Conservation (phyloP, 257 asterid species). For the Solanum piurae region DNA sequence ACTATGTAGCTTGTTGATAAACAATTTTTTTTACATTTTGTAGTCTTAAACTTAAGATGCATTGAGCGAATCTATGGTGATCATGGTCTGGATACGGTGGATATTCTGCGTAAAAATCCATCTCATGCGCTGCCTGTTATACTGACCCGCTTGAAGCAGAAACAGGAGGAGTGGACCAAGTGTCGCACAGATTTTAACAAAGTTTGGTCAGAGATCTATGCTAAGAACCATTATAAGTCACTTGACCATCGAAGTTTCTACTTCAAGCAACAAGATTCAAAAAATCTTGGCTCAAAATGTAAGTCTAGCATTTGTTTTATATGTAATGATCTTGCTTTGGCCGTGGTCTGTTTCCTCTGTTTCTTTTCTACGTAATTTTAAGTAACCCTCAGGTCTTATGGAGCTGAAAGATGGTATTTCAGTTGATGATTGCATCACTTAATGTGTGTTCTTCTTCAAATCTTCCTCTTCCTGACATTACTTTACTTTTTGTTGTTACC, state of each 20-base stretch:
- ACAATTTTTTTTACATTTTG: constrained; percentile 13
- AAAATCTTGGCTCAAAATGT: constrained; percentile 91
- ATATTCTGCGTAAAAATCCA: constrained; percentile 79
- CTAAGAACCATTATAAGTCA: constrained; percentile 88
- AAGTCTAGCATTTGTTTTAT: constrained; percentile 22
- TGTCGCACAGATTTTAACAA: constrained; percentile 87
- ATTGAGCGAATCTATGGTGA: constrained; percentile 96
- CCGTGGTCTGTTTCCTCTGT: background rate
- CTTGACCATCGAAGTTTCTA: constrained; percentile 99
- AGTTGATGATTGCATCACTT: background rate
- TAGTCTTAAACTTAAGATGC: constrained; percentile 84
- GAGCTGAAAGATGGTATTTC: background rate
- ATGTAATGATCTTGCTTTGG: background rate
- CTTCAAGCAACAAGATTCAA: constrained; percentile 96
- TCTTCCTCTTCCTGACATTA: background rate
- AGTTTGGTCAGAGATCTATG: constrained; percentile 96
- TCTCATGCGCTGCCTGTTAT: constrained; percentile 70
- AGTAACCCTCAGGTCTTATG: background rate
- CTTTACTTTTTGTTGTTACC: background rate
- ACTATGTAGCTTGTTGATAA: background rate
- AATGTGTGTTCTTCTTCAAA: background rate
- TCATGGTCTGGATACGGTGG: constrained; percentile 96
- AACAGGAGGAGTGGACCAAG: constrained; percentile 95
- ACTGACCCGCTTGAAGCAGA: constrained; percentile 88
- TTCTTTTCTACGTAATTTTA: background rate